Percentiles rank a stretch among this genome's conserved stretches.
phyloP scores from a whole-genome alignment of 208 protist genomes.

The Phytomonas francai region DNA sequence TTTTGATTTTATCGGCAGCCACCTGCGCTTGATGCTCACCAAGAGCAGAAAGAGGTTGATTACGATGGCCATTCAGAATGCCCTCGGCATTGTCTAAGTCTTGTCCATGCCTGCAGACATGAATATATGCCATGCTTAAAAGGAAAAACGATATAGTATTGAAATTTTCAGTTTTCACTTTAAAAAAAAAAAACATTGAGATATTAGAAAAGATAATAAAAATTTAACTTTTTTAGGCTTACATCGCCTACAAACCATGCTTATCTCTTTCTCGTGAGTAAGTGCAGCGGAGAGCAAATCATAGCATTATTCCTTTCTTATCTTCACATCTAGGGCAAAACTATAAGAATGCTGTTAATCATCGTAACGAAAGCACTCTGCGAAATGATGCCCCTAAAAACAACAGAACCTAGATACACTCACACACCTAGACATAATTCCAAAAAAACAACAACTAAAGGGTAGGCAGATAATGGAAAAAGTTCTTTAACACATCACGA shows the following conservation, averaged over 20 bases:
- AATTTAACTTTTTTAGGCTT: background rate
- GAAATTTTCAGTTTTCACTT: background rate
- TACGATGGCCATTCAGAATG: constrained; percentile 80
- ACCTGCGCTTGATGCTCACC: constrained; percentile 53
- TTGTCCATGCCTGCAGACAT: constrained; percentile 85
- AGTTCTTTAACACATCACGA: background rate
- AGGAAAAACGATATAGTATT: background rate
- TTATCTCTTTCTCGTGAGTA: background rate
- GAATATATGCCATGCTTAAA: constrained; percentile 35
- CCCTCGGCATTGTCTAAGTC: constrained; percentile 78
- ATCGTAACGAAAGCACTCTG: background rate
- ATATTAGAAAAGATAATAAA: background rate
- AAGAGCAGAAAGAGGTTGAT: constrained; percentile 65
- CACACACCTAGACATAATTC: background rate
- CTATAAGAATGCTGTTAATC: background rate
- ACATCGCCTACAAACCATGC: background rate
- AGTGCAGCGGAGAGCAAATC: background rate
- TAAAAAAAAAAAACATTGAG: background rate
- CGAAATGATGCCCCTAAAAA: background rate
- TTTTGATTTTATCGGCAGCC: constrained; percentile 43
- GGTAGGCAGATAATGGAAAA: background rate
- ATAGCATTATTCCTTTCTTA: background rate
- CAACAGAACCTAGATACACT: constrained; percentile 4
- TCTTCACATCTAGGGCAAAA: background rate
- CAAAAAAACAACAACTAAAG: constrained; percentile 5